phyloP scores from a whole-genome alignment of 202 grass and related monocot genomes.

The Miscanthus sacchariflorus region DNA sequence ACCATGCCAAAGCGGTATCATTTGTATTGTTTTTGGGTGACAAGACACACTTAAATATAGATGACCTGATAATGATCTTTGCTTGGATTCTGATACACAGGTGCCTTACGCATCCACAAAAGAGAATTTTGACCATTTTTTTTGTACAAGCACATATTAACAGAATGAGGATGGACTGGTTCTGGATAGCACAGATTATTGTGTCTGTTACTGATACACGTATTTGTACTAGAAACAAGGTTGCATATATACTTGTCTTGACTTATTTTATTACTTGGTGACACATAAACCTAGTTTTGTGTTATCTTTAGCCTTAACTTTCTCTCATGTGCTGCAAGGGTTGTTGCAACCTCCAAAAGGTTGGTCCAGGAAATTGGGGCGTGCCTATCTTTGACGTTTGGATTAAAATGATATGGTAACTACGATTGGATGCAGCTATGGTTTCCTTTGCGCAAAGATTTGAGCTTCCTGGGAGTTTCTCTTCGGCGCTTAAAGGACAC shows the following conservation, averaged over 20 bases:
- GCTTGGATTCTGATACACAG: neutral
- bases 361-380: neutral
- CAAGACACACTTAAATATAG: neutral
- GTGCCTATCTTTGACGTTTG: neutral
- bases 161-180: constrained; percentile 1
- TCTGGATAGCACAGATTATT: neutral
- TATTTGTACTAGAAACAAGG: constrained; percentile 20
- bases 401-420: neutral
- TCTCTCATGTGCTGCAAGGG: neutral
- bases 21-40: constrained; percentile 19
- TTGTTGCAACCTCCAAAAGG: constrained; percentile 4
- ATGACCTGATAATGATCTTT: constrained; percentile 13
- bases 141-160: neutral
- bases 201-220: neutral
- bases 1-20: constrained; percentile 13
- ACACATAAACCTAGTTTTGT: neutral
- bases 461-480: neutral
- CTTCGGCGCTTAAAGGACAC: neutral
- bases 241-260: constrained; percentile 10
- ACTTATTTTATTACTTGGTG: neutral
- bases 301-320: neutral
- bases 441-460: constrained; percentile 17
- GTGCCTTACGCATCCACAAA: neutral
- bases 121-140: neutral
- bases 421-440: constrained; percentile 14